phyloP scores from a whole-genome alignment of 768 basidiomycete species.

The Trametopsis cervina region DNA sequence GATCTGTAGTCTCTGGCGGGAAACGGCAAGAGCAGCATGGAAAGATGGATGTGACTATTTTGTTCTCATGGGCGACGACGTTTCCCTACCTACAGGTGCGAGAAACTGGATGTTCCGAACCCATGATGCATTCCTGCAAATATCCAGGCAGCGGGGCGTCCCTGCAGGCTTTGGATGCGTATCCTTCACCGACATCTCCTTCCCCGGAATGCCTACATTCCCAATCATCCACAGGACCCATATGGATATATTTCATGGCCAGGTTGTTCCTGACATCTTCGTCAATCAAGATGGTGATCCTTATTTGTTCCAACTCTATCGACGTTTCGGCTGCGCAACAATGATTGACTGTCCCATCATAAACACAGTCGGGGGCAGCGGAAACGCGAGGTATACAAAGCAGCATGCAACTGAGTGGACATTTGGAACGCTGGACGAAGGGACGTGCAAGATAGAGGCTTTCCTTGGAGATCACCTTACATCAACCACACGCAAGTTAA shows the following conservation, averaged over 20 bases:
- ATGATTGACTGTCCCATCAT: conserved; percentile 38
- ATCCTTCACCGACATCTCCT: conserved; percentile 46
- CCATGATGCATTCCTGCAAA: conserved; percentile 30
- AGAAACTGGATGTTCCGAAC: conserved; percentile 41
- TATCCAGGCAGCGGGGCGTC: conserved; percentile 24
- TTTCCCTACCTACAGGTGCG: conserved; percentile 36
- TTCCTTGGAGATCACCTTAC: conserved; percentile 29
- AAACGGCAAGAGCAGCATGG: conserved; percentile 42
- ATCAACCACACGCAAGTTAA: conserved; percentile 30
- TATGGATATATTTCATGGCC: conserved; percentile 46
- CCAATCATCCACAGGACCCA: conserved; percentile 50
- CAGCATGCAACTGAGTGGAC: conserved; percentile 41
- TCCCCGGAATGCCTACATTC: conserved; percentile 58
- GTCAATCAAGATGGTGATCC: conserved; percentile 56
- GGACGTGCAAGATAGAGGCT: conserved; percentile 27
- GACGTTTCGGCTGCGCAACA: conserved; percentile 42
- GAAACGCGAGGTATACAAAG: conserved; percentile 41
- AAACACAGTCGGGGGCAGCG: conserved; percentile 41
- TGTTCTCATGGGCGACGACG: conserved; percentile 50
- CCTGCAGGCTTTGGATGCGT: conserved; percentile 50
- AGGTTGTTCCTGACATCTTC: conserved; percentile 43
- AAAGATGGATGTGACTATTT: conserved; percentile 42
- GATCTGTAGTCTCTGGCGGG: conserved; percentile 48
- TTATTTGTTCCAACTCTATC: conserved; percentile 53
- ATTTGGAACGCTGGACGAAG: conserved; percentile 37